Percentiles rank a stretch among this genome's conserved stretches.
Conservation (phyloP, 306 rosid species). For the Phaseolus lunatus region DNA sequence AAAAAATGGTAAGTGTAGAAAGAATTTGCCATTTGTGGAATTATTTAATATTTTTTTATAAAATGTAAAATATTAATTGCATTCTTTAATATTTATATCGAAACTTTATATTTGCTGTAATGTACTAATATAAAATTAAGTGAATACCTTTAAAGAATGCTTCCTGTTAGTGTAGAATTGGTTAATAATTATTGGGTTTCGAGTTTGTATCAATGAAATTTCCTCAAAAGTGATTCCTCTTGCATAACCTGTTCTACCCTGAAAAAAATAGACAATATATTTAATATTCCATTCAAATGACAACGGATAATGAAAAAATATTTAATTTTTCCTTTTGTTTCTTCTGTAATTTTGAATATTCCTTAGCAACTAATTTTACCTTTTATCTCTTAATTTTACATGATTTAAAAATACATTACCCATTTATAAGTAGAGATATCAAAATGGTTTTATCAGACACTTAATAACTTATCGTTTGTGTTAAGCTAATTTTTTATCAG, state of each 20-base stretch:
- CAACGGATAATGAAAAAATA: neutral
- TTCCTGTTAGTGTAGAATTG: neutral
- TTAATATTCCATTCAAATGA: neutral
- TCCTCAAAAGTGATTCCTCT: constrained; percentile 44
- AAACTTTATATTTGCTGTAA: too few species aligned
- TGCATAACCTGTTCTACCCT: constrained; percentile 57
- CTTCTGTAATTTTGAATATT: neutral
- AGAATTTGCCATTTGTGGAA: too few species aligned
- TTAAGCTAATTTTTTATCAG: too few species aligned
- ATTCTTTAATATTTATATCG: too few species aligned
- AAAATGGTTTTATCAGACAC: too few species aligned
- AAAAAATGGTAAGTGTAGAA: too few species aligned
- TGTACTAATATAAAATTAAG: neutral
- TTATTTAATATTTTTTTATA: too few species aligned
- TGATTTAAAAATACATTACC: too few species aligned
- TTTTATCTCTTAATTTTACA: neutral
- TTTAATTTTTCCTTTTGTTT: neutral
- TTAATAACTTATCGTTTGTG: too few species aligned
- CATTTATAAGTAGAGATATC: too few species aligned
- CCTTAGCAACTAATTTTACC: neutral
- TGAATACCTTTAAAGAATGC: neutral
- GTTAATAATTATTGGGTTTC: constrained; percentile 46
- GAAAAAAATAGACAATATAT: neutral
- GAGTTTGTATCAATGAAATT: neutral
- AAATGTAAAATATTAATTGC: too few species aligned